phyloP scores from a whole-genome alignment of 257 asterid genomes.

The Solanum pimpinellifolium region DNA sequence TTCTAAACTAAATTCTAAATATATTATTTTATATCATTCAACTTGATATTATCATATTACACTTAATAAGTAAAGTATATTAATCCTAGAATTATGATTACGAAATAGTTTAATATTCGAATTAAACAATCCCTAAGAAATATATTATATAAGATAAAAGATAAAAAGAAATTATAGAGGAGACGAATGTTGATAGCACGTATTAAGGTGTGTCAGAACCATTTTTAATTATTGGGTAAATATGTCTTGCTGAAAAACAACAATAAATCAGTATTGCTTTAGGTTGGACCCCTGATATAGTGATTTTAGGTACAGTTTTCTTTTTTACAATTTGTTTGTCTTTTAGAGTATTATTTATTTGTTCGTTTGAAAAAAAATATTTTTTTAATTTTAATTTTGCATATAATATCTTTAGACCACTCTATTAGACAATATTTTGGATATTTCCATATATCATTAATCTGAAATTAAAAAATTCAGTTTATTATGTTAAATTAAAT shows the following conservation, averaged over 20 bases:
- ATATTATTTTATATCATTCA: background rate
- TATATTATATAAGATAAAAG: background rate
- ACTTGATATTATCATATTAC: background rate
- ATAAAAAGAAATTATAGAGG: background rate
- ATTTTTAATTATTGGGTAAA: background rate
- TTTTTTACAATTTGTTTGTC: background rate
- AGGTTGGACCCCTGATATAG: background rate
- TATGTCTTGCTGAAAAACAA: background rate
- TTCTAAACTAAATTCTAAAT: background rate
- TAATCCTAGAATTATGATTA: background rate
- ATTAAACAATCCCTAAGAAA: background rate
- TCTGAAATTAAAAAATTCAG: no score
- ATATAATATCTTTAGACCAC: no score
- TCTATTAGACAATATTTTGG: no score
- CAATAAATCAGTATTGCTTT: background rate
- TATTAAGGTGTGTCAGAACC: background rate
- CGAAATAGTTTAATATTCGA: background rate
- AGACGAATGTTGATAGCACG: background rate
- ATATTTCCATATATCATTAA: background rate
- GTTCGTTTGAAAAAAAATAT: no score
- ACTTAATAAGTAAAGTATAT: background rate
- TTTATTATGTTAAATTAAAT: no score
- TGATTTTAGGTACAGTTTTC: background rate
- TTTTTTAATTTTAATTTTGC: no score
- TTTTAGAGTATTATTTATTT: background rate